A percentile compares a stretch with the other conserved stretches of the same genome.
Conservation (phyloP, 176 grass and related monocot genomes). For the Hsuehochloa calcarea region DNA sequence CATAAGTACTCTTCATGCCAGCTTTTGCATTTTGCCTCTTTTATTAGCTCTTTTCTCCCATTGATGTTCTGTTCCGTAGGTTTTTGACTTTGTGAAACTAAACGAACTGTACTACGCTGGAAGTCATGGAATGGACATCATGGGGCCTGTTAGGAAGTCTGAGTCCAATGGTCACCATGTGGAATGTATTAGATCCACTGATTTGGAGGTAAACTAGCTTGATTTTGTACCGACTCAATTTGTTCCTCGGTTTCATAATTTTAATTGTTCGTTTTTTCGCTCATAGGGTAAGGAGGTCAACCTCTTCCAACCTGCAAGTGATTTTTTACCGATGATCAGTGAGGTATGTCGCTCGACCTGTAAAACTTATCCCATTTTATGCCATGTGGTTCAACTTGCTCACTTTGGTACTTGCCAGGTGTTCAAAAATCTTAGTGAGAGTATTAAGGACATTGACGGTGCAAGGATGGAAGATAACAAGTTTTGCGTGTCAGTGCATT, state of each 20-base stretch:
- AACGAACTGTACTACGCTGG: constrained; percentile 84
- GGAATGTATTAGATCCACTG: constrained; percentile 62
- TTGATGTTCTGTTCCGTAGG: constrained; percentile 37
- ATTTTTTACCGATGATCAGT: constrained; percentile 87
- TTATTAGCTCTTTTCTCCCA: constrained; percentile 1
- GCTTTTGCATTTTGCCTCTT: background rate
- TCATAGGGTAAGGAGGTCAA: constrained; percentile 75
- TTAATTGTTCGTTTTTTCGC: background rate
- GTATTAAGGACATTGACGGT: constrained; percentile 63
- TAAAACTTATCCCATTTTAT: constrained; percentile 28
- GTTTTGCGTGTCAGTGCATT: constrained; percentile 94
- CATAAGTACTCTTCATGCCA: background rate
- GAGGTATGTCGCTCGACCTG: constrained; percentile 47
- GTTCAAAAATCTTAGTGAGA: constrained; percentile 67
- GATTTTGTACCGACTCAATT: constrained; percentile 13
- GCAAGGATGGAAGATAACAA: constrained; percentile 92
- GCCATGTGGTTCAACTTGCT: constrained; percentile 11
- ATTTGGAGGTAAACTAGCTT: constrained; percentile 50
- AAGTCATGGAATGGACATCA: constrained; percentile 98
- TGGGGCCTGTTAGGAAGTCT: constrained; percentile 63
- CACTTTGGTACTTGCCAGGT: constrained; percentile 51
- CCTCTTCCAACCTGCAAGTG: constrained; percentile 91
- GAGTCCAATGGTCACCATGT: constrained; percentile 40
- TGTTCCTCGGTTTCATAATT: background rate
- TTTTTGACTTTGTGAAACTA: constrained; percentile 92